Percentiles rank a stretch among this genome's conserved stretches.
These are phyloP conservation scores for Oryza officinalis DNA, from an alignment of 176 grass and related monocot genomes.

Conservation along the genomic window DNA sequence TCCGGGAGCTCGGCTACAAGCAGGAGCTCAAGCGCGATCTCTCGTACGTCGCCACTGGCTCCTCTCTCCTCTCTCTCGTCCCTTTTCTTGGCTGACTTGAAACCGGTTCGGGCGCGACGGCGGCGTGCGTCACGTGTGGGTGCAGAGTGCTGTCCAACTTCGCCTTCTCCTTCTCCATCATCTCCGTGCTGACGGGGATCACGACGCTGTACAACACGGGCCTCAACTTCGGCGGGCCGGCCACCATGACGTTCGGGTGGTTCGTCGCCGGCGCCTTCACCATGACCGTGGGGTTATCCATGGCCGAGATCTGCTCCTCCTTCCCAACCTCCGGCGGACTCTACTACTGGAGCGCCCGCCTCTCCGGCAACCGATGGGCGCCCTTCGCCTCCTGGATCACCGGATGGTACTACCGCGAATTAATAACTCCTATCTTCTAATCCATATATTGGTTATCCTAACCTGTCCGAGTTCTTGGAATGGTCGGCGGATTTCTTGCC, in stretches of 20 bases:
- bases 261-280: slow-evolving; percentile 81
- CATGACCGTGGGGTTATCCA: slow-evolving; percentile 70
- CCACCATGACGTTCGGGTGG: slow-evolving; percentile 84
- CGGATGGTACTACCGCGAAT: slow-evolving; percentile 57
- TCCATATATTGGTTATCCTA: background rate
- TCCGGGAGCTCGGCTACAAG: slow-evolving; percentile 84
- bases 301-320: slow-evolving; percentile 98
- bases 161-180: slow-evolving; percentile 95
- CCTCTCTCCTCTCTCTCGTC: background rate
- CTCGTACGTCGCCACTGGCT: slow-evolving; percentile 46
- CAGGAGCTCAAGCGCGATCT: slow-evolving; percentile 95
- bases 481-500: background rate
- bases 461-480: background rate
- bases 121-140: too few relatives aligned
- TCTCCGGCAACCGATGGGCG: slow-evolving; percentile 70
- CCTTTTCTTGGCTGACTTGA: background rate
- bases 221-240: slow-evolving; percentile 70
- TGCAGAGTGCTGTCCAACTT: slow-evolving; percentile 80
- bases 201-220: slow-evolving; percentile 91
- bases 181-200: slow-evolving; percentile 87
- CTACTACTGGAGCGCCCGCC: slow-evolving; percentile 93
- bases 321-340: slow-evolving; percentile 87
- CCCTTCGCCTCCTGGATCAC: slow-evolving; percentile 91
- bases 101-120: background rate
- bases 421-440: background rate